Percentiles rank a stretch among this genome's conserved stretches.
Evolutionary conservation across 306 rosid genomes (phyloP).

Genomic region (Gillenia trifoliata): DNA sequence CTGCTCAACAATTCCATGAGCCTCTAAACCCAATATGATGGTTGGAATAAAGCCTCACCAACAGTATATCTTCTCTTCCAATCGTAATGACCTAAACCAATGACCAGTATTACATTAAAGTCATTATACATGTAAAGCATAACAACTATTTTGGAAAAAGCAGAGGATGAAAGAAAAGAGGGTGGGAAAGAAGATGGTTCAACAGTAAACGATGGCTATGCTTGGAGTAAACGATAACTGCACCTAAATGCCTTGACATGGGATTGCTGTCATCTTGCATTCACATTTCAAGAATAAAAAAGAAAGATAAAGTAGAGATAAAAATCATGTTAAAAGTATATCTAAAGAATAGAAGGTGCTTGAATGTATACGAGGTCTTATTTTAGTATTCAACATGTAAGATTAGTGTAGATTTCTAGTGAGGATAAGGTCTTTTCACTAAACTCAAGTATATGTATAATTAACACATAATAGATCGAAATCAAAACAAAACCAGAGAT

Average conservation of each 20-base stretch:
- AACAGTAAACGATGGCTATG: neutral
- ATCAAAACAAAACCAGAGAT: slow-evolving; percentile 2
- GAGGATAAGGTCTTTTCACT: neutral
- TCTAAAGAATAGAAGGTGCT: neutral
- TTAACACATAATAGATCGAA: slow-evolving; percentile 5
- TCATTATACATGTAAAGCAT: neutral
- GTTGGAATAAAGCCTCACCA: slow-evolving; percentile 96
- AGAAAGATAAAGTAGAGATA: neutral
- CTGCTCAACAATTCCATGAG: slow-evolving; percentile 97
- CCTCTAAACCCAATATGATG: slow-evolving; percentile 79
- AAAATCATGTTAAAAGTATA: neutral
- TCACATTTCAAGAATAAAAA: neutral
- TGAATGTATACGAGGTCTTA: neutral
- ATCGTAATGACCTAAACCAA: slow-evolving; percentile 70
- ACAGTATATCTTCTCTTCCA: slow-evolving; percentile 83
- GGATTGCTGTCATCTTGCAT: neutral
- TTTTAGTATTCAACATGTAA: neutral
- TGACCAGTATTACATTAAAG: slow-evolving; percentile 14
- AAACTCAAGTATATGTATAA: neutral
- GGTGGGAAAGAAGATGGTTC: neutral
- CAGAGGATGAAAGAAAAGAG: neutral
- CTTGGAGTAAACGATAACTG: neutral
- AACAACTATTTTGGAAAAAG: neutral
- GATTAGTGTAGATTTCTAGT: neutral
- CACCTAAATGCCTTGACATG: neutral